Percentiles rank a stretch among this genome's conserved stretches.
Evolutionary conservation across 2,329 filamentous ascomycete genomes (phyloP).

Genomic region (Colletotrichum theobromicola): DNA sequence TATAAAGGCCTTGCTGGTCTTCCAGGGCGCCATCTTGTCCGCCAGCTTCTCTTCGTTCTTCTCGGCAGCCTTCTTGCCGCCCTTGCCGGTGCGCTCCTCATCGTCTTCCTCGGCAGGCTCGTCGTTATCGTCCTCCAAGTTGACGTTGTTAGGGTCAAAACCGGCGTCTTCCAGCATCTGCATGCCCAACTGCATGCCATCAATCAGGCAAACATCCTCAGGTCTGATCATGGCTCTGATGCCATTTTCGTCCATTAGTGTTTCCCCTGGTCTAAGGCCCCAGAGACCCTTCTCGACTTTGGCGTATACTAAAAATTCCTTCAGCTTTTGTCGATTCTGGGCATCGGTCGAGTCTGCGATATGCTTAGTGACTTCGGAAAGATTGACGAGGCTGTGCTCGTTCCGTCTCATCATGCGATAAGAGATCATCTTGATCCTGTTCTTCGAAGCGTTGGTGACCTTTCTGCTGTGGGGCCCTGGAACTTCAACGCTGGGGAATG

Average conservation of each 20-base stretch:
- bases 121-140: slow-evolving; percentile 70
- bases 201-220: slow-evolving; percentile 91
- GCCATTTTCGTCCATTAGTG: slow-evolving; percentile 78
- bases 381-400: slow-evolving; percentile 69
- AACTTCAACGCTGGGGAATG: slow-evolving; percentile 90
- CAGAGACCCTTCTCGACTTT: slow-evolving; percentile 84
- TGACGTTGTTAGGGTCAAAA: slow-evolving; percentile 70
- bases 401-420: slow-evolving; percentile 87
- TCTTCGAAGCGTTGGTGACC: slow-evolving; percentile 96
- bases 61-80: slow-evolving; percentile 51
- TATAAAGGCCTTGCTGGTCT: slow-evolving; percentile 94
- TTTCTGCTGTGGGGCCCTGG: slow-evolving; percentile 93
- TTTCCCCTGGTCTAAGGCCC: slow-evolving; percentile 76
- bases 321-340: slow-evolving; percentile 95
- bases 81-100: slow-evolving; percentile 44
- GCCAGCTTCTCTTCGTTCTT: slow-evolving; percentile 75
- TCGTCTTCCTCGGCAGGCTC: slow-evolving; percentile 54
- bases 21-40: slow-evolving; percentile 93
- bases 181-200: slow-evolving; percentile 95
- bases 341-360: slow-evolving; percentile 93
- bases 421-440: slow-evolving; percentile 93
- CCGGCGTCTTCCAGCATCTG: slow-evolving; percentile 92
- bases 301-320: slow-evolving; percentile 93
- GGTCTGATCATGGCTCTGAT: slow-evolving; percentile 91
- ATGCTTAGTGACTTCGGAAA: slow-evolving; percentile 89